Evolutionary conservation across 1,284 basidiomycete species (phyloP), one percentile per base, ranked within the genome.

Genomic region (Sutorius eximius): DNA sequence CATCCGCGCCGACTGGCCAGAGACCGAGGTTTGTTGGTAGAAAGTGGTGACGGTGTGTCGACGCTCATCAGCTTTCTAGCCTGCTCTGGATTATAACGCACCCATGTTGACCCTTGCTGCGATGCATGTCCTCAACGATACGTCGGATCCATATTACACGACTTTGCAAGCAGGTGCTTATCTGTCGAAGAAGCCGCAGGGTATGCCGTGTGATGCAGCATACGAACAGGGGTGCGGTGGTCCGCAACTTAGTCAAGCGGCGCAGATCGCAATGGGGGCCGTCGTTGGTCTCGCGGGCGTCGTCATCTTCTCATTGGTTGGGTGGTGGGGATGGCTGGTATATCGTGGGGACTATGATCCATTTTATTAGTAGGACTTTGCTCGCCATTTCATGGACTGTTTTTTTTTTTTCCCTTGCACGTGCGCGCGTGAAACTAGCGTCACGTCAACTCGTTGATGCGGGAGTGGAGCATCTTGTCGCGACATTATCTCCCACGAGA

Each of bases 61-160:
- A 42, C 42, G 34, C 55, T 65, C 59, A 75, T 56, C 66, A 49
- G 50, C 20, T 70, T 61, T 50, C 12, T 52, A 87, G 82, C 79
- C 86, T 52, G 89, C 86, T 32, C 72, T 92, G 44, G 90, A 92
- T 61, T 94, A 95, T 70, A 92, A 91, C 61, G 90, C 93, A 2
- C 92, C 93, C 2, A 77, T 96, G 71, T 77, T 95, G 16, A 88
- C 90, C 5, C 79, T 96, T 24, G 84, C 88, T 0, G 89, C 93
- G 12, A 85, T 86, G 75, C 84, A 86, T 53, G 78, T 86, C 41
- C 66, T 87, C 52, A 85, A 81, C 58, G 82, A 85, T 57, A 79
- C 80, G 2, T 73, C 75, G n/a, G 91, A 95, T 62, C 93, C 93
- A 1, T 91, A 80, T 72, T 96, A 85, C 67, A 90, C 88, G 24